Base-by-base conservation (phyloP, 1,284 basidiomycete genomes). In the Puccinia hordei region DNA sequence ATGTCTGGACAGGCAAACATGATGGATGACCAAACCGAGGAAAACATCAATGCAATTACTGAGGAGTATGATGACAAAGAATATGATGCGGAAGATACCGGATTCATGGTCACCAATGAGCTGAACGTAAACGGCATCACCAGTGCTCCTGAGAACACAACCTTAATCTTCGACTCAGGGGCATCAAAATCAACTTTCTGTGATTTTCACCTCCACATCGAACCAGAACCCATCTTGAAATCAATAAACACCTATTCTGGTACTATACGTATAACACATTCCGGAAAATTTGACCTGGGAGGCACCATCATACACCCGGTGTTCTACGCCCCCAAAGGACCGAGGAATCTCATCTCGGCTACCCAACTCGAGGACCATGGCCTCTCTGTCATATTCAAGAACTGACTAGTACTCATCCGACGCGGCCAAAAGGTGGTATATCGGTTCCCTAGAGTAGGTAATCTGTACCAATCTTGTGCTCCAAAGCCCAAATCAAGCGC, bases 351-450 rank as follows among this genome's bases (percentile, higher is more conserved):
- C 5, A 24, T 68, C 3, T 68, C 38, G 8, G 13, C 22, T 10
- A 44, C 65, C 2, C 65, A 68, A 68, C 44, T 44, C n/a, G 65
- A 68, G 24, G 65, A 68, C 22, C 65, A 68, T 27, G 44, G 65
- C 5, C 33, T 68, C 19, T 19, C 33, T 2, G 3, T 65, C 13
- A 6, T 65, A 10, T 2, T 10, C 8, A 65, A 65, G 27, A 65
- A 65, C 17, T 9, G 24, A n/a, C 17, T 65, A 6, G 19, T 65
- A 4, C 15, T 65, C 2, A 9, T 65, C n/a, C 8, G 24, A 13
- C 27, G 13, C 3, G 61, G 38, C 19, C 33, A 9, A 6, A 65
- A 22, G 12, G 33, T 65, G 22, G 22, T 65, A 9, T 33, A 41
- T 8, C 19, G 24, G 30, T 65, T 65, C 38, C 61, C 61, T 41